These are phyloP conservation scores for Stramenopiles sp. DNA, from an alignment of 352 stramenopile species.

Conservation along the genomic window DNA sequence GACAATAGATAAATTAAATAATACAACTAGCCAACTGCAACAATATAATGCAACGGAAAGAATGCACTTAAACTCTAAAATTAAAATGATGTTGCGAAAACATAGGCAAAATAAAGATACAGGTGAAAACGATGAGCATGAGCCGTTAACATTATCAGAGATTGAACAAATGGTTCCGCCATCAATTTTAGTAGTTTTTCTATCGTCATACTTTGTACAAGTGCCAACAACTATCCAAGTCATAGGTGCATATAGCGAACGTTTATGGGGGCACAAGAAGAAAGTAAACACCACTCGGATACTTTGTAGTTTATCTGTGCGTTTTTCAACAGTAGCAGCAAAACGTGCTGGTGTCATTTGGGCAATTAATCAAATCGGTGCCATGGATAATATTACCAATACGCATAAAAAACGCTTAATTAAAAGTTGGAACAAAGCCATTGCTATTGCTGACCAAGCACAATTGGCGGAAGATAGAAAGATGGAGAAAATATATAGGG, in stretches of 20 bases:
- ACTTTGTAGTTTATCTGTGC: not conserved
- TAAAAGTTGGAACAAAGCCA: not conserved
- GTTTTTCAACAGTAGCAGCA: not conserved
- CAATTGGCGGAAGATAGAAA: not conserved
- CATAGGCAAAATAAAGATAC: not conserved
- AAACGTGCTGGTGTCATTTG: not conserved
- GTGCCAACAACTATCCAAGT: not conserved
- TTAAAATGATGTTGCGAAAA: not conserved
- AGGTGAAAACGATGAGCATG: not conserved
- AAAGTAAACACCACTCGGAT: not conserved
- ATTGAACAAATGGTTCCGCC: not conserved
- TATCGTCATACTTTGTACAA: not conserved
- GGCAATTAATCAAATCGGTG: not conserved
- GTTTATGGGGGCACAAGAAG: not conserved
- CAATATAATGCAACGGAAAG: not conserved
- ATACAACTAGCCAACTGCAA: not conserved
- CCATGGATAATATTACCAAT: not conserved
- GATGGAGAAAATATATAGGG: not conserved
- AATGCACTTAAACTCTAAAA: not conserved
- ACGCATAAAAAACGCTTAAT: not conserved
- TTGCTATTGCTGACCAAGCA: not conserved
- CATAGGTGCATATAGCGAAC: not conserved
- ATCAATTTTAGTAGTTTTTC: not conserved
- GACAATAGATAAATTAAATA: not conserved
- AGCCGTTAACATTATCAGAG: not conserved